Evolutionary conservation across 2,329 filamentous ascomycete species (phyloP), one percentile per base, ranked within the genome.

Genomic region (Harringtonia lauricola): DNA sequence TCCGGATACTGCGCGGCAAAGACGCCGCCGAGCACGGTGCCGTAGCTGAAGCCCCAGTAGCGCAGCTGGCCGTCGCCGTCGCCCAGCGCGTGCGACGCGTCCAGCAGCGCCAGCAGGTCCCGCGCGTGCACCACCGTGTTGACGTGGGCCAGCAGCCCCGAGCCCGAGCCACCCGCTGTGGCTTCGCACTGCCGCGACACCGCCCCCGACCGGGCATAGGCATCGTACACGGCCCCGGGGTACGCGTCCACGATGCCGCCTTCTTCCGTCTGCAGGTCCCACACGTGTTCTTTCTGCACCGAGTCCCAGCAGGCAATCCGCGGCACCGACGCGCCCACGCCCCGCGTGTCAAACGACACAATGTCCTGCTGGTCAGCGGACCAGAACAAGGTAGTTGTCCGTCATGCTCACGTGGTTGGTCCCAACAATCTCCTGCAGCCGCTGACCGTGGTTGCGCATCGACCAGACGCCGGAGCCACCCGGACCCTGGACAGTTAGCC

Each of bases 21-120:
- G 0, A 66, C 66, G 13, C 65, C 68, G 4, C 72, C 72, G 0
- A 76, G 59, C 2, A 74, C 53, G 8, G 70, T 72, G 10, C 72
- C 72, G 48, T 76, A 76, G 49, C 70, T 74, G 45, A 74, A 68
- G 1, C 72, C 72, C 71, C 71, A 75, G 52, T 72, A 75, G 36
- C 59, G 62, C 8, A 72, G 57, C 55, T 62, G 66, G 4, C 60
- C 54, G 42, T 66, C 51, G 2, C 66, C 24, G 7, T 26, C 24
- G 24, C 24, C 24, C 7, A 10, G 7, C 10, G 24, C 24, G 7
- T 26, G 24, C 24, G 61, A 59, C 50, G 64, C 58, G 28, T 64
- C 45, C 15, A 70, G 53, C 12, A 72, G 65, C 50, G 66, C 68
- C 0, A 72, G 60, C 64, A 72, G 62, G 47, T 72, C 69, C 17